These are phyloP conservation scores for Penicillium cataractarum DNA, from an alignment of 495 filamentous ascomycete genomes.

Conservation along the genomic window DNA sequence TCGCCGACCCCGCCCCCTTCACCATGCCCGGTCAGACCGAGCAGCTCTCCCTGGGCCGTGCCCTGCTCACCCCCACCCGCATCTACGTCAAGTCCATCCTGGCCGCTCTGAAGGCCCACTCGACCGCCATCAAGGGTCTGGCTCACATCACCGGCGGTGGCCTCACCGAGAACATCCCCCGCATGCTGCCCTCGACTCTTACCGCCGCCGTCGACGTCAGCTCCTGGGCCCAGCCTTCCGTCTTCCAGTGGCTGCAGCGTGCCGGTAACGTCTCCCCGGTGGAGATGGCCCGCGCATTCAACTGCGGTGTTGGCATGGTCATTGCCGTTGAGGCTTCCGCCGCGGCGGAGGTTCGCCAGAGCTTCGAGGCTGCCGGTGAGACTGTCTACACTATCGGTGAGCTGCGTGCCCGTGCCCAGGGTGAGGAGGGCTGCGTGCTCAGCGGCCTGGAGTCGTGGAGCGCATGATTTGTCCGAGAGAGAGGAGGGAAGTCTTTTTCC, in stretches of 20 bases:
- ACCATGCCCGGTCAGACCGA: conserved; percentile 49
- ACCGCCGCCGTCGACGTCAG: conserved; percentile 75
- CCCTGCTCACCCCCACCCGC: conserved; percentile 75
- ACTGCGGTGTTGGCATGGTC: conserved; percentile 92
- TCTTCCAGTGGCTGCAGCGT: conserved; percentile 84
- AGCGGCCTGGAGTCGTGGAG: conserved; percentile 73
- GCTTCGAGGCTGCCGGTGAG: conserved; percentile 69
- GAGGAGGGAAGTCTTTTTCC: not conserved
- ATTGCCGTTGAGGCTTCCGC: conserved; percentile 62
- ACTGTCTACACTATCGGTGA: conserved; percentile 74
- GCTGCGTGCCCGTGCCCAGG: conserved; percentile 54
- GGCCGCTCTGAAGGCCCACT: conserved; percentile 51
- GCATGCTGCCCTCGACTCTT: conserved; percentile 80
- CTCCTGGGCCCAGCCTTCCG: conserved; percentile 69
- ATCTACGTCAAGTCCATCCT: conserved; percentile 82
- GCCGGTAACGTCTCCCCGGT: conserved; percentile 68
- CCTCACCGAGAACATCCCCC: conserved; percentile 86
- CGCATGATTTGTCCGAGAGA: conserved; percentile 20
- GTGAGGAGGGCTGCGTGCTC: conserved; percentile 68
- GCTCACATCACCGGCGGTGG: conserved; percentile 97
- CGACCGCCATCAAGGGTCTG: conserved; percentile 82
- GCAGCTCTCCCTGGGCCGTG: conserved; percentile 62
- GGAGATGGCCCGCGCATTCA: conserved; percentile 93
- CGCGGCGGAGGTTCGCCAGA: conserved; percentile 38
- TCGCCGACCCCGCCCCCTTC: conserved; percentile 75